phyloP scores from a whole-genome alignment of 495 filamentous ascomycete species.

The Hypoxylon lienhwacheense region DNA sequence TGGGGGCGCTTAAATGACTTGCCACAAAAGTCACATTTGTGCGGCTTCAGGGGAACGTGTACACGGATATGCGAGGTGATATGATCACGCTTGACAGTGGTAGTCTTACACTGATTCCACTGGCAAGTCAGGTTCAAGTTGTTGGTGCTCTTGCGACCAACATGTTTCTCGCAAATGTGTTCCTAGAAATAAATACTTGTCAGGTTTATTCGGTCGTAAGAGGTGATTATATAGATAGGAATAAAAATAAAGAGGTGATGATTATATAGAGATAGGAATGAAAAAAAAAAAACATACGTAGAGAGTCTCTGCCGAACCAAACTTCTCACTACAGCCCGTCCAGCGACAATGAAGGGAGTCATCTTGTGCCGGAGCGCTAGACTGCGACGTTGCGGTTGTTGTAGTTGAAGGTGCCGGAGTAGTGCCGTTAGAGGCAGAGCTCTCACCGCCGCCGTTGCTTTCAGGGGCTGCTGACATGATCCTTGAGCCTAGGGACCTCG shows the following conservation, averaged over 20 bases:
- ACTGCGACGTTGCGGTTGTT: conserved; percentile 45
- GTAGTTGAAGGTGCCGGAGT: conserved; percentile 49
- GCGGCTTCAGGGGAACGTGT: conserved; percentile 95
- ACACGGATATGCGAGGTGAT: conserved; percentile 99
- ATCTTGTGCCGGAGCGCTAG: conserved; percentile 41
- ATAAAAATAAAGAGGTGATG: background rate
- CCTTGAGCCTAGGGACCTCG: too few species aligned
- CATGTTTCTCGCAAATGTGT: conserved; percentile 97
- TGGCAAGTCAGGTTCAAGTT: conserved; percentile 97
- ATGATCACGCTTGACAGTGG: conserved; percentile 98
- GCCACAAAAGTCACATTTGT: conserved; percentile 97
- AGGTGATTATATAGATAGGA: conserved; percentile 4
- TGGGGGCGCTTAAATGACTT: conserved; percentile 99
- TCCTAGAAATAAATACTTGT: conserved; percentile 62
- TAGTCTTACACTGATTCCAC: conserved; percentile 94
- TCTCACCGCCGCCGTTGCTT: conserved; percentile 36
- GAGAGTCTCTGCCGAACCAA: conserved; percentile 75
- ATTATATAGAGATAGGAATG: conserved; percentile 9
- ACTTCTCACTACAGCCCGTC: conserved; percentile 81
- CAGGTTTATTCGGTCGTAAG: background rate
- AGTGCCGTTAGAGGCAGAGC: conserved; percentile 45
- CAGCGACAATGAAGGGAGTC: conserved; percentile 83
- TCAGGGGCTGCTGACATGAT: conserved; percentile 39
- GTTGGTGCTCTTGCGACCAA: conserved; percentile 98
- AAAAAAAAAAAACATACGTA: conserved; percentile 68